phyloP scores from a whole-genome alignment of 345 rosid genomes.

The Geranium rotundifolium region DNA sequence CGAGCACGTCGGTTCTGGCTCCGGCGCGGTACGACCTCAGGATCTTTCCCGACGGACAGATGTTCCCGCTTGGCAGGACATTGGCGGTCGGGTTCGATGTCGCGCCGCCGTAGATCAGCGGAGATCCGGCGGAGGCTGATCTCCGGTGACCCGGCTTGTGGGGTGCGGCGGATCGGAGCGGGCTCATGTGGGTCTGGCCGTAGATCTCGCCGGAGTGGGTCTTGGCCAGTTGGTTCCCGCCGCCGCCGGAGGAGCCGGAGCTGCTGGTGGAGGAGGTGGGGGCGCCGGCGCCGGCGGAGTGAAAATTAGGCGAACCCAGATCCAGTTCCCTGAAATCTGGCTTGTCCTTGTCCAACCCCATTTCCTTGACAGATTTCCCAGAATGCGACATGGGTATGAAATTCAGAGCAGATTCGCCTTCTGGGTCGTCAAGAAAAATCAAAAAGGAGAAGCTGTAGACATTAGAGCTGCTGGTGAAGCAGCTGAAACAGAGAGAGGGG shows the following conservation, averaged over 20 bases:
- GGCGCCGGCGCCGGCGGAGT: slow-evolving; percentile 6
- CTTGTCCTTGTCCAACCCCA: slow-evolving; percentile 37
- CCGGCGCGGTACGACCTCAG: slow-evolving; percentile 44
- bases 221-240: slow-evolving; percentile 17
- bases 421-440: neutral
- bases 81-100: slow-evolving; percentile 24
- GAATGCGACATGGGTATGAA: slow-evolving; percentile 30
- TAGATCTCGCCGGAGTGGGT: slow-evolving; percentile 59
- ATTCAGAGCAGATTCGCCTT: neutral
- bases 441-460: neutral
- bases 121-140: slow-evolving; percentile 66
- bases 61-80: slow-evolving; percentile 67
- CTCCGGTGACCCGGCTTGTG: slow-evolving; percentile 52
- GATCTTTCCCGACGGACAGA: slow-evolving; percentile 88
- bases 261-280: slow-evolving; percentile 25
- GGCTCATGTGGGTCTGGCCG: slow-evolving; percentile 20
- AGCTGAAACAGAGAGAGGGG: neutral
- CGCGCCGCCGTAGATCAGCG: slow-evolving; percentile 38
- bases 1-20: slow-evolving; percentile 45
- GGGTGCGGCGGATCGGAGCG: slow-evolving; percentile 29
- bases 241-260: slow-evolving; percentile 56
- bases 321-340: slow-evolving; percentile 79
- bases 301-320: slow-evolving; percentile 83
- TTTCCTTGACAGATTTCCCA: slow-evolving; percentile 27
- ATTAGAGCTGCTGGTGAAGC: neutral